Base-by-base conservation (phyloP, 2,329 filamentous ascomycete species). In the Elsinoe fawcettii region DNA sequence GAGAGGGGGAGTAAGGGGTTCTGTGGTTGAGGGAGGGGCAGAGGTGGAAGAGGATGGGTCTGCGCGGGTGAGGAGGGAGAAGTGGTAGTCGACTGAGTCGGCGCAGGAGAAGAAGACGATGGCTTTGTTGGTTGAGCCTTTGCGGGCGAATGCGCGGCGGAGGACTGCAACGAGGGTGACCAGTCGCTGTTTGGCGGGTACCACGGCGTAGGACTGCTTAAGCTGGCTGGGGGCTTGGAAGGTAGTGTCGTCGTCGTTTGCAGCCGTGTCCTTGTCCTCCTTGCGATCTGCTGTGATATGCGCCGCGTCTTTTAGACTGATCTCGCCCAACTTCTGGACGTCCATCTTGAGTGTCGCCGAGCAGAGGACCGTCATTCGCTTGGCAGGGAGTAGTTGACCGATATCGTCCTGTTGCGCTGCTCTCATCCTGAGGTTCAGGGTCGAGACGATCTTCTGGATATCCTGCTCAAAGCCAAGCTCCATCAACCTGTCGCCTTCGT, bases 331-430 rank as follows among this genome's bases (percentile, higher is more conserved):
- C 64, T 87, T 87, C 69, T 97, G 91, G 1, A 97, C 93, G 65
- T 92, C 93, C 84, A 95, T 91, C 75, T 96, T 96, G 85, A 99
- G 88, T 0, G 93, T 99, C 2, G 93, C 93, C 3, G 93, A 99
- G 71, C 93, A 99, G 2, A 99, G 80, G 3, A 99, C 80, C 0
- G 93, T 97, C 1, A 89, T 86, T 57, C 91, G 82, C 62, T 90
- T 81, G 55, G 83, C 83, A 0, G 90, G 86, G 6, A 96, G 77
- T 3, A 86, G 76, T 16, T 80, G 80, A 7, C 23, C 43, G 3
- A 81, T 81, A 36, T 86, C 77, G 1, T 75, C 71, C 3, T 84
- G 82, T 36, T 80, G 79, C 57, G 80, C 79, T 36, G 79, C 76
- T 57, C 85, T 80, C 47, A 84, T 75, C 57, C 86, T 80, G 44